Conservation (phyloP, 495 filamentous ascomycete species). For the Aspergillus nanangensis region DNA sequence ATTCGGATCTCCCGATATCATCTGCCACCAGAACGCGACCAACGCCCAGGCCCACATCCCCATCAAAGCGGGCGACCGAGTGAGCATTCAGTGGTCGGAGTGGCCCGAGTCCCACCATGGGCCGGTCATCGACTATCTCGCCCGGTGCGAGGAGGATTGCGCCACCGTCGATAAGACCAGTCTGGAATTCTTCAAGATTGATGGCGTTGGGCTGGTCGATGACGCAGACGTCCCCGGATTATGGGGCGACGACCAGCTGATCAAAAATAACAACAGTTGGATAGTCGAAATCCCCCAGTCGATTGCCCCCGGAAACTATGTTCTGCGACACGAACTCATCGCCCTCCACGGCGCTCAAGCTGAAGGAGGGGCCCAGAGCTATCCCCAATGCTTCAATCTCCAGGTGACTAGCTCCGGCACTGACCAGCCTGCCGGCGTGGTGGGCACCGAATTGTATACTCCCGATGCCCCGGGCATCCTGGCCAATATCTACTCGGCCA, state of each 20-base stretch:
- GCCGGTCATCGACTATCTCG: constrained; percentile 65
- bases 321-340: constrained; percentile 70
- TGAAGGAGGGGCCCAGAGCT: constrained; percentile 59
- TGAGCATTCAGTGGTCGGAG: constrained; percentile 52
- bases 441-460: constrained; percentile 54
- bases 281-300: constrained; percentile 56
- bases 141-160: constrained; percentile 57
- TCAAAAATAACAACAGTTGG: constrained; percentile 58
- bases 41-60: constrained; percentile 41
- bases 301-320: constrained; percentile 61
- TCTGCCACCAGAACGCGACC: constrained; percentile 54
- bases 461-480: constrained; percentile 51
- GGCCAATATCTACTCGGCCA: constrained; percentile 51
- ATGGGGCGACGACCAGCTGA: constrained; percentile 59
- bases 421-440: constrained; percentile 42
- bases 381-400: constrained; percentile 68
- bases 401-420: constrained; percentile 55
- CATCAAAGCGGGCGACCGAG: constrained; percentile 42
- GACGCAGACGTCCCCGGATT: constrained; percentile 38
- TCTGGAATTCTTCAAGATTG: constrained; percentile 68
- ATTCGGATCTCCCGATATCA: constrained; percentile 49
- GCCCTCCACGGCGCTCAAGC: constrained; percentile 55
- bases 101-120: constrained; percentile 61
- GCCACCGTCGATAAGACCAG: constrained; percentile 50
- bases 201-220: constrained; percentile 49